These are phyloP conservation scores for Botrytis cinerea DNA, from an alignment of 2,329 filamentous ascomycete species.

Conservation along the genomic window DNA sequence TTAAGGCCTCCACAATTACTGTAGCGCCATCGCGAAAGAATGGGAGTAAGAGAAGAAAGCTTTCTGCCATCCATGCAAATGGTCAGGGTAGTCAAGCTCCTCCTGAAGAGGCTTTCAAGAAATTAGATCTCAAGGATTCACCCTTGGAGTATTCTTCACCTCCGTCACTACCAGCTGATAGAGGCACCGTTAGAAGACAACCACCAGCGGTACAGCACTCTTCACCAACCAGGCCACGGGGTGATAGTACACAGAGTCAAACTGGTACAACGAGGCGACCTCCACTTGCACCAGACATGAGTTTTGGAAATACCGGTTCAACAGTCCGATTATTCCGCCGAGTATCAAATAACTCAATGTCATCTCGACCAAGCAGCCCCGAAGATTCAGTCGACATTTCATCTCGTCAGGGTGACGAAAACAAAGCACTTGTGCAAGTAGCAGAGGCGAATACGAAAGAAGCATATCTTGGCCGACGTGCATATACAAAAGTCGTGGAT, in stretches of 20 bases:
- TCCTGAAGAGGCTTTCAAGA: conserved; percentile 60
- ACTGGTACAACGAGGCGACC: conserved; percentile 55
- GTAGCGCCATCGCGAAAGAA: conserved; percentile 52
- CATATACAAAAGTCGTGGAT: conserved; percentile 81
- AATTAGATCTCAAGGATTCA: conserved; percentile 61
- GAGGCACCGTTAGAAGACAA: conserved; percentile 52
- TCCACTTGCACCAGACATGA: conserved; percentile 85
- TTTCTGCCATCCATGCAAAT: conserved; percentile 56
- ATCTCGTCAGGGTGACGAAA: conserved; percentile 55
- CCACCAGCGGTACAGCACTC: conserved; percentile 43
- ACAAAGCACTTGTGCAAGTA: conserved; percentile 53
- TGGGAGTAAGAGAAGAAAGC: conserved; percentile 54
- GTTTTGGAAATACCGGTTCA: conserved; percentile 89
- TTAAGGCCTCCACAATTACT: conserved; percentile 67
- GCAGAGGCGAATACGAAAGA: conserved; percentile 73
- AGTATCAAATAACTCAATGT: conserved; percentile 67
- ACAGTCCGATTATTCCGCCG: conserved; percentile 90
- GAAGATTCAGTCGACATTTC: conserved; percentile 35
- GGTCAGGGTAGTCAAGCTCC: conserved; percentile 36
- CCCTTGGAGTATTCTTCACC: conserved; percentile 60
- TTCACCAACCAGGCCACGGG: conserved; percentile 39
- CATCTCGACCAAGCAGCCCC: conserved; percentile 29
- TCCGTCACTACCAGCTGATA: conserved; percentile 57
- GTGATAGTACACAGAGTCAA: conserved; percentile 36
- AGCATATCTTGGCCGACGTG: conserved; percentile 74